phyloP scores from a whole-genome alignment of 1,284 basidiomycete species.

The Microbotryomycetes sp. region DNA sequence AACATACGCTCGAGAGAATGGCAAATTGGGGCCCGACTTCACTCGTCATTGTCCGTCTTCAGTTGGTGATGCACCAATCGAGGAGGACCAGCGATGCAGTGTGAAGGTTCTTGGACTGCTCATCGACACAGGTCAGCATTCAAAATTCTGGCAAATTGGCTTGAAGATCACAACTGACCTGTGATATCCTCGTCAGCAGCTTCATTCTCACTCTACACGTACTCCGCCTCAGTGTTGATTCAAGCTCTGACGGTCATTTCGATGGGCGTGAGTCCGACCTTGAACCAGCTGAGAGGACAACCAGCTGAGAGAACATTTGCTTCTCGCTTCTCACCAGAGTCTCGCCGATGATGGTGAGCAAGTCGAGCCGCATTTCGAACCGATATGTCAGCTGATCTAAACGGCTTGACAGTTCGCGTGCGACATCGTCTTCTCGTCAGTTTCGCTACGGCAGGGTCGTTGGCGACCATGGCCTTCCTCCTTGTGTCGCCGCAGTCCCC shows the following conservation, averaged over 20 bases:
- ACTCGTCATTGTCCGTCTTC: slow-evolving; percentile 11
- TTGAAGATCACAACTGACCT: background rate
- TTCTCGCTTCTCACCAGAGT: no score
- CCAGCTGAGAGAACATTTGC: no score
- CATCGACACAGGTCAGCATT: slow-evolving; percentile 24
- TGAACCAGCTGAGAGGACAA: no score
- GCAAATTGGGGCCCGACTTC: slow-evolving; percentile 16
- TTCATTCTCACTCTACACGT: slow-evolving; percentile 40
- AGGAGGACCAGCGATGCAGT: slow-evolving; percentile 12
- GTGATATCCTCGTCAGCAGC: slow-evolving; percentile 9
- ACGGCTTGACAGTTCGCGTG: slow-evolving; percentile 53
- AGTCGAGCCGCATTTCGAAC: slow-evolving; percentile 7
- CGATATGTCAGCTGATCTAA: background rate
- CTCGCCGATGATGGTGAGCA: slow-evolving; percentile 71
- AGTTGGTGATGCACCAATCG: background rate
- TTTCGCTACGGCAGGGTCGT: slow-evolving; percentile 65
- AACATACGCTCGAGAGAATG: slow-evolving; percentile 27
- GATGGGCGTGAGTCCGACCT: no score
- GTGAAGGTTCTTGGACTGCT: slow-evolving; percentile 19
- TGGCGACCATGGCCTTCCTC: slow-evolving; percentile 62
- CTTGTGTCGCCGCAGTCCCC: slow-evolving; percentile 60
- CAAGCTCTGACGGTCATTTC: slow-evolving; percentile 87
- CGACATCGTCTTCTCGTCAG: slow-evolving; percentile 67
- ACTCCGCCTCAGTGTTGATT: slow-evolving; percentile 72
- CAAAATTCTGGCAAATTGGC: background rate